Base-by-base conservation (phyloP, 345 rosid species). In the Turritis glabra region DNA sequence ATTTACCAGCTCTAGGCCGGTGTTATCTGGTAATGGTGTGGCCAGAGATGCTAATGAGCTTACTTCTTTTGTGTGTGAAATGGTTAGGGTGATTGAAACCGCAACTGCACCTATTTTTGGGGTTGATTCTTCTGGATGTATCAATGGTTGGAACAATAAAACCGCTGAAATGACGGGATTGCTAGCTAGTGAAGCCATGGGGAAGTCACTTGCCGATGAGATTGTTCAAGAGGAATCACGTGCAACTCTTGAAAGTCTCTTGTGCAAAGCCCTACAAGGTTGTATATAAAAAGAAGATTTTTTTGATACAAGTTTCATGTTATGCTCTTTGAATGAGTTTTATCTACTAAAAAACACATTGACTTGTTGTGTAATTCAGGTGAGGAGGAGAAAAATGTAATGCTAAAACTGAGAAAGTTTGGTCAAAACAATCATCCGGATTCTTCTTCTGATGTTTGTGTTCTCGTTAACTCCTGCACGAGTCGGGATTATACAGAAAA, bases 91-190 rank as follows among this genome's bases (percentile, higher is more conserved):
- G 84, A 87, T 90, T 56, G 96, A 93, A 80, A 89, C 93, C 13
- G 97, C 97, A 3, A 84, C 91, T 17, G 93, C 86, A 7, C 97
- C 98, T 11, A 88, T 93, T 15, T 89, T 93, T 47, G 97, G 98
- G 55, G 96, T 89, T 73, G 89, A 93, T 84, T 82, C 85, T 55
- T 69, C 74, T 5, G 97, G 97, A 73, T 81, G 76, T 54, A 77
- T 93, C 57, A 89, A 90, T 78, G 98, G 98, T 19, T 93, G 98
- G 97, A 93, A 89, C 72, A 79, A 83, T 11, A 89, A 90, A 84
- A 68, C 74, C 7, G 86, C 93, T 5, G 97, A 93, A 55, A 77
- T 93, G 82, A 90, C 96, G 4, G 90, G 93, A 23, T 71, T 93
- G 51, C 77, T 69, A 64, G 76, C 86, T 46, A 76, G 74, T 58